Conservation (phyloP, 2,329 filamentous ascomycete genomes). For the Didymosphaeria variabile region DNA sequence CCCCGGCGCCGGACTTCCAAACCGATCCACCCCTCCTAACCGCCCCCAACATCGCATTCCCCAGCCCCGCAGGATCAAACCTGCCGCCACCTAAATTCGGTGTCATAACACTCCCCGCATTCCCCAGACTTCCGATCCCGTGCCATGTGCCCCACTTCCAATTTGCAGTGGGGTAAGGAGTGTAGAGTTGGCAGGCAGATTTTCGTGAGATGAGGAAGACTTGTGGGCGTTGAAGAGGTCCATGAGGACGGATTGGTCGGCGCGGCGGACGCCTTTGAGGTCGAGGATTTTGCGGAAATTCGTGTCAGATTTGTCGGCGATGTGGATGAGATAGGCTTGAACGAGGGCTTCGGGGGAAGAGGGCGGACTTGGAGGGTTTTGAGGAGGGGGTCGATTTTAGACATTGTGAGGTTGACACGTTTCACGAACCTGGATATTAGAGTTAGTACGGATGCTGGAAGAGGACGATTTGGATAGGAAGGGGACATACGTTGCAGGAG, state of each 20-base stretch:
- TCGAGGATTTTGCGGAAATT: conserved; percentile 98
- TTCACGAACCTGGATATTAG: conserved; percentile 73
- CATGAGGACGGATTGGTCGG: conserved; percentile 81
- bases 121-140: conserved; percentile 53
- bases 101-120: conserved; percentile 49
- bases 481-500: conserved; percentile 55
- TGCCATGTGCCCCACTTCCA: conserved; percentile 49
- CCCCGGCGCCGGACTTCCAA: conserved; percentile 65
- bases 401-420: conserved; percentile 83
- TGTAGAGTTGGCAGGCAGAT: conserved; percentile 59
- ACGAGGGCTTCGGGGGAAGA: conserved; percentile 93
- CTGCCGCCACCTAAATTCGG: conserved; percentile 50
- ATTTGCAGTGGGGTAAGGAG: conserved; percentile 50
- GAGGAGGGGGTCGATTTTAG: conserved; percentile 87
- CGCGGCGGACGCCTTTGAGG: conserved; percentile 85
- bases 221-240: conserved; percentile 93
- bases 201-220: conserved; percentile 70
- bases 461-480: background rate
- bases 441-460: background rate
- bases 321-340: conserved; percentile 96
- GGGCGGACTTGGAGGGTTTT: conserved; percentile 96
- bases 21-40: conserved; percentile 82
- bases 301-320: conserved; percentile 88
- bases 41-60: conserved; percentile 87
- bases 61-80: conserved; percentile 84